Evolutionary conservation across 2,329 filamentous ascomycete species (phyloP).

Genomic region (Penicillium italicum): DNA sequence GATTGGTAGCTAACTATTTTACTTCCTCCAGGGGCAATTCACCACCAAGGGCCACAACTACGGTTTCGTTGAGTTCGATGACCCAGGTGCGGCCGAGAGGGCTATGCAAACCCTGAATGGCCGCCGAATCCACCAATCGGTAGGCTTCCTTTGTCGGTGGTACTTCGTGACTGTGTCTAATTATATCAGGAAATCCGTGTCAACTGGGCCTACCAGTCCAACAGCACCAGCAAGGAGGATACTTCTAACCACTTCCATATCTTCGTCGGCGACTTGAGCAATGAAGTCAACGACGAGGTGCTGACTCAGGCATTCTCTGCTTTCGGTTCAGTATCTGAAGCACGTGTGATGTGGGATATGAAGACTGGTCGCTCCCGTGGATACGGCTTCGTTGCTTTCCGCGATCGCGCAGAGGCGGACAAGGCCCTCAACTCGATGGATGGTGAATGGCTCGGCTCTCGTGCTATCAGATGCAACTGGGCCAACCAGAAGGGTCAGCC

Average conservation of each 20-base stretch:
- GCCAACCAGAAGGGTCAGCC: conserved; percentile 99
- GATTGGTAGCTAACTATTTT: background rate
- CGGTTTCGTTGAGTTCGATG: conserved; percentile 97
- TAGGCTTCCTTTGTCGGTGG: conserved; percentile 35
- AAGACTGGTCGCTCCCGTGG: conserved; percentile 97
- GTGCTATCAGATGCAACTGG: conserved; percentile 99
- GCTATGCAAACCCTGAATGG: conserved; percentile 97
- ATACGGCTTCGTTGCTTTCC: conserved; percentile 97
- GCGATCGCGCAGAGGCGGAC: conserved; percentile 88
- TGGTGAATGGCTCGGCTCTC: conserved; percentile 96
- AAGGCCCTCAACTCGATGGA: conserved; percentile 98
- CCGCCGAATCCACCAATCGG: conserved; percentile 89
- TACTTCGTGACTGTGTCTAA: background rate
- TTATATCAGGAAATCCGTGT: conserved; percentile 82
- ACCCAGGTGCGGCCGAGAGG: conserved; percentile 91
- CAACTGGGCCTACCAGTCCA: conserved; percentile 99
- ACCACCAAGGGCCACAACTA: conserved; percentile 98
- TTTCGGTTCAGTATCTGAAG: conserved; percentile 93
- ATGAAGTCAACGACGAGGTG: conserved; percentile 97
- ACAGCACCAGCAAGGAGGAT: conserved; percentile 89
- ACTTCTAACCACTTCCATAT: conserved; percentile 99
- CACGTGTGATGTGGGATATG: conserved; percentile 99
- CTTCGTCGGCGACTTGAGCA: conserved; percentile 95
- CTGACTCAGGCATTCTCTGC: conserved; percentile 90
- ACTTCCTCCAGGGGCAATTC: conserved; percentile 30